Conservation (phyloP, 106 monocot species). For the Apostasia ramifera region DNA sequence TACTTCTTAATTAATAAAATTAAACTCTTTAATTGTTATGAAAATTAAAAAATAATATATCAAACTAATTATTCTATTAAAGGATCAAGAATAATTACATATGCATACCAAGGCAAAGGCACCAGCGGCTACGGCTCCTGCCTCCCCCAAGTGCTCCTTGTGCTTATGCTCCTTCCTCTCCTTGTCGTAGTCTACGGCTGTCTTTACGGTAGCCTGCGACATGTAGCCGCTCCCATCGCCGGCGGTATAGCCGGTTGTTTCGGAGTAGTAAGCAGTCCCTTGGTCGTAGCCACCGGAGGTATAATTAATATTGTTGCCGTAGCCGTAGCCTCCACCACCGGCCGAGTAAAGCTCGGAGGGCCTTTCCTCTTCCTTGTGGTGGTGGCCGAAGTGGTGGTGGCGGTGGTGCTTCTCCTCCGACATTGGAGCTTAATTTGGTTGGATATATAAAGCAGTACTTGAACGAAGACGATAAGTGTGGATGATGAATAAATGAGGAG, state of each 20-base stretch:
- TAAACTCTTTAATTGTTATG: too few relatives aligned
- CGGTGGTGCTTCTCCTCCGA: slow-evolving; percentile 40
- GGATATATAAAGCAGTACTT: background rate
- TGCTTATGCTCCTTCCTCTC: slow-evolving; percentile 49
- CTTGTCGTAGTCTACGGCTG: slow-evolving; percentile 16
- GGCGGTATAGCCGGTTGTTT: background rate
- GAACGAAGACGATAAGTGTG: background rate
- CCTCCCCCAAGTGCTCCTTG: slow-evolving; percentile 56
- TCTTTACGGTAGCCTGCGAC: background rate
- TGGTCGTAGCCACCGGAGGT: background rate
- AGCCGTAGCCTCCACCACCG: slow-evolving; percentile 3
- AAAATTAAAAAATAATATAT: too few relatives aligned
- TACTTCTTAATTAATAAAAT: too few relatives aligned
- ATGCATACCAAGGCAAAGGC: slow-evolving; percentile 42
- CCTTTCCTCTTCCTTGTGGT: slow-evolving; percentile 17
- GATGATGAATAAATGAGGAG: background rate
- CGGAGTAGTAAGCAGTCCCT: background rate
- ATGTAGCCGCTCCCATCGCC: slow-evolving; percentile 9
- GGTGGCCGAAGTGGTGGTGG: slow-evolving; percentile 25
- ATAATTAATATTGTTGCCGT: background rate
- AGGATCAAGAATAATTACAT: background rate
- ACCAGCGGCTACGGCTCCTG: slow-evolving; percentile 50
- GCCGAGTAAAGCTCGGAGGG: slow-evolving; percentile 6
- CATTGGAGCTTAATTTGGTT: slow-evolving; percentile 16
- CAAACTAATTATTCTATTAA: background rate